A percentile compares a stretch with the other conserved stretches of the same genome.
Conservation (phyloP, 306 rosid genomes). For the Vigna hirtella region DNA sequence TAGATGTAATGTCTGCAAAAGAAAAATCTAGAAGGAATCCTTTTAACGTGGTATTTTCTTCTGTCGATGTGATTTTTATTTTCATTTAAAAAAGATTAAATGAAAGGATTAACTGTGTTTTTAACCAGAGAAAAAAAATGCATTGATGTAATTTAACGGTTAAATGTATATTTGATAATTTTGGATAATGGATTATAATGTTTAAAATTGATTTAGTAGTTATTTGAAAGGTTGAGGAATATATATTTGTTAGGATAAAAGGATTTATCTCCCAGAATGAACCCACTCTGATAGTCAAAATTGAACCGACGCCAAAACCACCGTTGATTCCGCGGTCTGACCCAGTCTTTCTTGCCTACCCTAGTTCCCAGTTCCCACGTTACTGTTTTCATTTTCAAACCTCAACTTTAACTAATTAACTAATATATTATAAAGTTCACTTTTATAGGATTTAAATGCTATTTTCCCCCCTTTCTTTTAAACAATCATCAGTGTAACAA, state of each 20-base stretch:
- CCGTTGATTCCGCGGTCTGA: slow-evolving; percentile 7
- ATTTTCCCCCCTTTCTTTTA: background rate
- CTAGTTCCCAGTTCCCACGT: background rate
- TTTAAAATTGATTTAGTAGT: background rate
- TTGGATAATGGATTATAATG: background rate
- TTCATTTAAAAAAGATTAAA: too few relatives aligned
- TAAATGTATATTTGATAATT: background rate
- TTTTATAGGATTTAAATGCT: background rate
- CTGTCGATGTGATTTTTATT: too few relatives aligned
- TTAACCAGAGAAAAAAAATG: too few relatives aligned
- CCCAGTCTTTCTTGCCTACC: slow-evolving; percentile 3
- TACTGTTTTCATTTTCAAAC: background rate
- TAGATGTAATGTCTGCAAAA: too few relatives aligned
- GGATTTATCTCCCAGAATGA: background rate
- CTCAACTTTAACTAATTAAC: background rate
- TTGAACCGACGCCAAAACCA: background rate
- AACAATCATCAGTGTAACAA: too few relatives aligned
- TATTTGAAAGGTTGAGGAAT: too few relatives aligned
- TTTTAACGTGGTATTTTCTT: too few relatives aligned
- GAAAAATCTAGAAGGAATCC: too few relatives aligned
- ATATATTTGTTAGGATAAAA: background rate
- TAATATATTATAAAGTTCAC: background rate
- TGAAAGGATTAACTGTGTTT: too few relatives aligned
- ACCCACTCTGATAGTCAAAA: background rate
- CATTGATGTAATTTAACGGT: too few relatives aligned